Evolutionary conservation across 148 eudicot species (phyloP).

Genomic region (Rhododendron henanense): DNA sequence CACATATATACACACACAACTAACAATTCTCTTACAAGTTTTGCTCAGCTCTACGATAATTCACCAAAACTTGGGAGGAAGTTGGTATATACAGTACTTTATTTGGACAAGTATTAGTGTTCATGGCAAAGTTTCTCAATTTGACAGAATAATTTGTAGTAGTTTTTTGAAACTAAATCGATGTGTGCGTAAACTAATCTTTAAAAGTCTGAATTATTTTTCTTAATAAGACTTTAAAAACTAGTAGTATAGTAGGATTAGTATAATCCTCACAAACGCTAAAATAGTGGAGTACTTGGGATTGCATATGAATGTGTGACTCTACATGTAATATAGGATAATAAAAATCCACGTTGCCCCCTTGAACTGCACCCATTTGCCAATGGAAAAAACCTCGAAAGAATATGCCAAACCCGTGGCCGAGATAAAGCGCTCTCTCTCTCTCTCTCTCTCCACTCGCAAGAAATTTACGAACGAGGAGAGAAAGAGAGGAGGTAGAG

Average conservation of each 20-base stretch:
- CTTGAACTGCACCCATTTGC: neutral
- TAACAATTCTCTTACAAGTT: no score
- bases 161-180: no score
- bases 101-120: neutral
- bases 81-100: neutral
- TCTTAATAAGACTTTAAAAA: no score
- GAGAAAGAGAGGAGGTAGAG: neutral
- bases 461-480: neutral
- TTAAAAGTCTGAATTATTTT: neutral
- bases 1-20: no score
- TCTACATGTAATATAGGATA: neutral
- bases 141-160: neutral
- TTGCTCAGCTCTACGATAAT: no score
- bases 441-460: neutral
- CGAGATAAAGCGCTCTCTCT: neutral
- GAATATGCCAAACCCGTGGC: constrained; percentile 4
- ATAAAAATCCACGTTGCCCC: neutral
- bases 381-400: neutral
- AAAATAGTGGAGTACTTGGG: neutral
- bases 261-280: neutral
- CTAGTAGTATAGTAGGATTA: no score
- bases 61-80: no score
- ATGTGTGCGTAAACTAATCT: no score
- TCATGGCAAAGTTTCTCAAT: neutral
- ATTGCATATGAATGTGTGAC: neutral